Evolutionary conservation across 306 rosid genomes (phyloP).

Genomic region (Rosa rugosa): DNA sequence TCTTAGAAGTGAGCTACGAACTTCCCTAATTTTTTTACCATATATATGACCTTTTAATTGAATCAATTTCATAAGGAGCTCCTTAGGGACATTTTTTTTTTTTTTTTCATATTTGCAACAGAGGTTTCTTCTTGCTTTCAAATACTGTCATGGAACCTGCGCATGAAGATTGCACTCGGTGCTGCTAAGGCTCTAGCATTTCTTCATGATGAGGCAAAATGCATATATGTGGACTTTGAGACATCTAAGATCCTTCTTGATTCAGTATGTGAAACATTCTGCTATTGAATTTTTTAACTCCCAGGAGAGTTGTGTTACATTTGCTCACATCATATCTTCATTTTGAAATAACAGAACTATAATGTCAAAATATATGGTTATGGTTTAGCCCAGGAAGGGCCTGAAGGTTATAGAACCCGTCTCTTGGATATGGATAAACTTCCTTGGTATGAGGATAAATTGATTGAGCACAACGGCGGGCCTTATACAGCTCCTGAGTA

Average conservation of each 20-base stretch:
- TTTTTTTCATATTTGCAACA: conserved; percentile 18
- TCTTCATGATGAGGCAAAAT: conserved; percentile 89
- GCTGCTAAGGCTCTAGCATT: conserved; percentile 92
- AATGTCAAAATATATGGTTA: conserved; percentile 83
- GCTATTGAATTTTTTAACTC: conserved; percentile 3
- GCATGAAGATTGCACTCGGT: conserved; percentile 80
- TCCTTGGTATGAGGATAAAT: neutral
- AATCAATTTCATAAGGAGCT: conserved; percentile 37
- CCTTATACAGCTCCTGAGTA: neutral
- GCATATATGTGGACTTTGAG: conserved; percentile 82
- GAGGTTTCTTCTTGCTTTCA: conserved; percentile 55
- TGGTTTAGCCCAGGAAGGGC: conserved; percentile 94
- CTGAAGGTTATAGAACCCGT: conserved; percentile 62
- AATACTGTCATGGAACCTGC: conserved; percentile 78
- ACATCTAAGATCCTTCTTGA: conserved; percentile 77
- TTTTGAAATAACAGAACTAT: conserved; percentile 48
- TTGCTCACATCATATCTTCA: conserved; percentile 12
- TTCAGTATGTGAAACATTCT: conserved; percentile 42
- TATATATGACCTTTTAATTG: neutral
- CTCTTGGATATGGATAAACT: conserved; percentile 29
- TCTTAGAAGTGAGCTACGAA: conserved; percentile 72
- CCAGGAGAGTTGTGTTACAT: conserved; percentile 15
- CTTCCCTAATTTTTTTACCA: neutral
- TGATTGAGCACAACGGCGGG: too few relatives aligned
- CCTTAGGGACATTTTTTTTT: conserved; percentile 1